Base-by-base conservation (phyloP, 345 rosid genomes). In the Draba incana region DNA sequence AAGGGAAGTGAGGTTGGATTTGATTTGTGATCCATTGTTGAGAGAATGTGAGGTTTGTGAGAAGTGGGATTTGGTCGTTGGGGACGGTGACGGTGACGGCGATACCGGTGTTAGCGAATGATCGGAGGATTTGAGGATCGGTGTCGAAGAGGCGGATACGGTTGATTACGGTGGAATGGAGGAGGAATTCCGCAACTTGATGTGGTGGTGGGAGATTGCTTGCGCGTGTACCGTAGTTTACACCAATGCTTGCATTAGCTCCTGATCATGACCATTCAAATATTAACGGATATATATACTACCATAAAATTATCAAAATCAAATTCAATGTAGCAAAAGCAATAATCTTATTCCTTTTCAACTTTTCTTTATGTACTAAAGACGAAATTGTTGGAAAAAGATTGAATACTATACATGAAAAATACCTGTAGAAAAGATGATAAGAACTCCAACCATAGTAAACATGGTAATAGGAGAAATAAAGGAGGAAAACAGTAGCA, bases 181-280 rank as follows among this genome's bases (percentile, higher is more conserved):
- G 65, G 15, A 93, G 82, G 81, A 90, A 93, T 33, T 70, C 75
- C 0, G 97, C 98, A 2, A 90, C 97, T 66, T 79, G 69, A 13
- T 58, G 16, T 11, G 96, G 97, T 2, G 94, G 92, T 3, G 94
- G 98, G 14, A 90, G 94, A 67, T 90, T 68, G 84, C 79, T 61
- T 0, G 90, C 94, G 10, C 84, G 62, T 14, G 91, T 88, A 56
- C 97, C 98, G 65, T 88, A 93, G 78, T 90, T 88, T 8, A 86
- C 89, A 43, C 97, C 97, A 23, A 90, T 73, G 13, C 64, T 64
- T 13, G 79, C 92, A 44, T 78, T 72, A 11, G 46, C 80, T 75
- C 83, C 89, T 53, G 45, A 56, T 33, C 37, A 9, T 70, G 20
- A 53, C 42, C 43, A 44, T 54, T 71, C 57, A 62, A 71, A 71